Evolutionary conservation across 352 stramenopile genomes (phyloP).

Genomic region (Phytophthora sojae): DNA sequence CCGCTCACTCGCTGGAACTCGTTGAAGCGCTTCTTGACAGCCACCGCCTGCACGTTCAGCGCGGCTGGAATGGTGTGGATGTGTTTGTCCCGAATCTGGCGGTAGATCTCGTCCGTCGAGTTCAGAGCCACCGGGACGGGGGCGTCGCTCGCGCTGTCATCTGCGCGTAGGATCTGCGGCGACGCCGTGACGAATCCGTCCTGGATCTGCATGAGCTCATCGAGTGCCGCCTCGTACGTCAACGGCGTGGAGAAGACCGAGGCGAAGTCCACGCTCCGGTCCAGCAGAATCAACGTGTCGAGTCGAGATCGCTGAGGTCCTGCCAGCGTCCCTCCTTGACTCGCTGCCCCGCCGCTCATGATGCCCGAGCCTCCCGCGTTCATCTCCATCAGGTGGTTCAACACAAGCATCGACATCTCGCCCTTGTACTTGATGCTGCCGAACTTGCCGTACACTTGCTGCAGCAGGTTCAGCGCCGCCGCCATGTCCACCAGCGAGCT

Average conservation of each 20-base stretch:
- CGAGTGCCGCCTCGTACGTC: slow-evolving; percentile 75
- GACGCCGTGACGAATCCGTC: slow-evolving; percentile 64
- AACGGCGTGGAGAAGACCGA: slow-evolving; percentile 73
- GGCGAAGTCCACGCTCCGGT: slow-evolving; percentile 75
- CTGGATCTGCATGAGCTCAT: slow-evolving; percentile 68
- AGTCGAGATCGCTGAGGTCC: slow-evolving; percentile 29
- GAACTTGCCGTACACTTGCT: slow-evolving; percentile 67
- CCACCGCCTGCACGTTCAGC: slow-evolving; percentile 59
- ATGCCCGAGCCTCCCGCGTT: slow-evolving; percentile 29
- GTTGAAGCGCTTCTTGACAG: slow-evolving; percentile 60
- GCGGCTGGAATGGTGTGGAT: slow-evolving; percentile 58
- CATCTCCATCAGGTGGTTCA: slow-evolving; percentile 72
- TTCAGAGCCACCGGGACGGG: slow-evolving; percentile 59
- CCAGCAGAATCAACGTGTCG: slow-evolving; percentile 74
- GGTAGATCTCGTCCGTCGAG: slow-evolving; percentile 62
- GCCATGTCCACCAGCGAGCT: slow-evolving; percentile 62
- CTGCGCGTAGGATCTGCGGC: slow-evolving; percentile 46
- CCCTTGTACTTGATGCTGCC: slow-evolving; percentile 84
- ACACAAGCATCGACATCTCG: slow-evolving; percentile 70
- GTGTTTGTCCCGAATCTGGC: slow-evolving; percentile 70
- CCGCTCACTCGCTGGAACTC: slow-evolving; percentile 61
- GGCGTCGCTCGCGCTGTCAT: slow-evolving; percentile 38
- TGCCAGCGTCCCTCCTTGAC: not conserved
- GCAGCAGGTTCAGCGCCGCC: slow-evolving; percentile 55
- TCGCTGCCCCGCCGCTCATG: slow-evolving; percentile 17